Evolutionary conservation across 176 grass and related monocot genomes (phyloP), one percentile per base, ranked within the genome.

Genomic region (Tillandsia leiboldiana): DNA sequence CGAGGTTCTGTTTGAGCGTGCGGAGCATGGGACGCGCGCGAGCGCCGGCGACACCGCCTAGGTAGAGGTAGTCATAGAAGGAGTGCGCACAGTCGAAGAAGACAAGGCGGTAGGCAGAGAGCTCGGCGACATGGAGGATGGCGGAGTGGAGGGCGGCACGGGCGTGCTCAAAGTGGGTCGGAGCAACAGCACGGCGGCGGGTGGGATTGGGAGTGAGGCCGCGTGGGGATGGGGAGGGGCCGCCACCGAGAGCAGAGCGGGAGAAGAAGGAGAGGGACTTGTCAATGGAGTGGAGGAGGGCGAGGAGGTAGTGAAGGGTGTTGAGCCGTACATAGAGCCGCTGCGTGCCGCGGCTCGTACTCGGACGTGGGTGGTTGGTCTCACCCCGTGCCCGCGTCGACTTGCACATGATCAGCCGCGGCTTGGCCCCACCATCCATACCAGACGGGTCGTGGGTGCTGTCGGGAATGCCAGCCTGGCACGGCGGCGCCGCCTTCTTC

Each of bases 281-380:
- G 64, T 90, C 82, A 22, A 88, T 78, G 77, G 76, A 72, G 23
- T 86, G 76, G 65, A 92, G 72, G 52, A 74, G 70, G 51, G 62
- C 48, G 11, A 83, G 86, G 56, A 96, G 75, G 71, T 92, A 87
- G 12, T 87, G 69, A 22, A 96, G 61, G 13, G 92, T 96, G 72
- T 92, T 96, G 77, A 92, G 69, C 28, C 79, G 80, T 17, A 86
- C 73, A 14, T 73, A 86, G 26, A 81, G 79, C 13, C 83, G 79
- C 63, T 82, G 72, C 12, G 72, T 71, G 75, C 73, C 72, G 71
- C 80, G 84, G 64, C 90, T 92, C 1, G 81, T 80, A 48, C 76
- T 74, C 0, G 71, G 78, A 20, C 81, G 81, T 27, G 70, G 69
- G 26, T 68, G 70, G 58, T 11, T 66, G 27, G 15, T 24, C 48